Evolutionary conservation across 2,329 filamentous ascomycete genomes (phyloP).

Genomic region (Monosporascus sp.): DNA sequence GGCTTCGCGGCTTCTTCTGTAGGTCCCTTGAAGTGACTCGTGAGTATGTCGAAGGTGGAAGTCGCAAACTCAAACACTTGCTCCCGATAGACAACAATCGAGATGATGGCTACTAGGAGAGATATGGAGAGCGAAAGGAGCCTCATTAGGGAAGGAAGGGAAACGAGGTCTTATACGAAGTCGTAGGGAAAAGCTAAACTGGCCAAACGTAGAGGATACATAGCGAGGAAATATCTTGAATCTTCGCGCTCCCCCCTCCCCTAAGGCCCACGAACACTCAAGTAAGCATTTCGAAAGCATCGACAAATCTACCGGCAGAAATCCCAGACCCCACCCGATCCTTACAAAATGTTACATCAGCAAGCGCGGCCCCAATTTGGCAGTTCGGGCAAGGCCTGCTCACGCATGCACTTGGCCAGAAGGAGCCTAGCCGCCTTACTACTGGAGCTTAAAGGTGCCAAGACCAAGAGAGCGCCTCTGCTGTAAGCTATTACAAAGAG

Average conservation of each 20-base stretch:
- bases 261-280: not conserved
- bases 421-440: not conserved
- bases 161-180: not conserved
- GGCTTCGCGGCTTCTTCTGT: slow-evolving; percentile 4
- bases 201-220: not conserved
- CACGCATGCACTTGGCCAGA: not conserved
- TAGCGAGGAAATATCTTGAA: slow-evolving; percentile 1
- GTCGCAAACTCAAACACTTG: slow-evolving; percentile 22
- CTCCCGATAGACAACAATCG: slow-evolving; percentile 27
- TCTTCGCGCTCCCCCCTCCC: not conserved
- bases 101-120: slow-evolving; percentile 32
- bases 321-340: not conserved
- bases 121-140: slow-evolving; percentile 31
- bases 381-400: not conserved
- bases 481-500: too few species aligned
- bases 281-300: slow-evolving; percentile 2
- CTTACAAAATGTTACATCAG: slow-evolving; percentile 1
- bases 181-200: not conserved
- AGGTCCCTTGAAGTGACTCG: slow-evolving; percentile 12
- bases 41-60: slow-evolving; percentile 15
- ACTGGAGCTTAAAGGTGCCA: too few species aligned
- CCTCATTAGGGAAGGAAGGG: slow-evolving; percentile 28
- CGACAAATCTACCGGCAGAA: not conserved
- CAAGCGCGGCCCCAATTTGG: not conserved
- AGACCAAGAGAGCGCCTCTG: too few species aligned